Evolutionary conservation across 768 basidiomycete species (phyloP).

Genomic region (Rhodocollybia butyracea): DNA sequence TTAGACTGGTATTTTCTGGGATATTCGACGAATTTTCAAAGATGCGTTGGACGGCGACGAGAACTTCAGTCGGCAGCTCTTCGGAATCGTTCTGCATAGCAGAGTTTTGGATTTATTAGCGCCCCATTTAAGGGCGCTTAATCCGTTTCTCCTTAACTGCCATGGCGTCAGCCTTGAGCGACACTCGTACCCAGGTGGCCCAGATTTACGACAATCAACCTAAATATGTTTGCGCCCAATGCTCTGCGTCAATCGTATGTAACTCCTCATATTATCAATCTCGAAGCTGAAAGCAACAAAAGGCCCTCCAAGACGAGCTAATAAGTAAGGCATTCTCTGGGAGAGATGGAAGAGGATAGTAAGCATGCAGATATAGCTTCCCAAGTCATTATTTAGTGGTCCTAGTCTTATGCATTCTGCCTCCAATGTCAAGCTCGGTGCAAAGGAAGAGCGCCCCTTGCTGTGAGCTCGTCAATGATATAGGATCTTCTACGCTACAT

Average conservation of each 20-base stretch:
- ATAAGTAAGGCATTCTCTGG: slow-evolving; percentile 86
- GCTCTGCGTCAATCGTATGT: slow-evolving; percentile 68
- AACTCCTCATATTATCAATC: background rate
- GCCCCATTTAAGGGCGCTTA: background rate
- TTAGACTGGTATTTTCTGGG: slow-evolving; percentile 55
- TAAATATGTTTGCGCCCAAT: slow-evolving; percentile 65
- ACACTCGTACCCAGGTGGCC: slow-evolving; percentile 55
- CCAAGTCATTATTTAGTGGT: slow-evolving; percentile 1
- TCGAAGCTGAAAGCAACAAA: background rate
- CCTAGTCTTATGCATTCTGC: slow-evolving; percentile 74
- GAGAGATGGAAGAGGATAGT: slow-evolving; percentile 80
- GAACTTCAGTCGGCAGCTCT: slow-evolving; percentile 63
- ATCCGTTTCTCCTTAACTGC: background rate
- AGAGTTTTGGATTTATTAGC: background rate
- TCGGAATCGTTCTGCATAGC: slow-evolving; percentile 40
- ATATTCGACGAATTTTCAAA: slow-evolving; percentile 50
- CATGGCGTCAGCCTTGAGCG: slow-evolving; percentile 26
- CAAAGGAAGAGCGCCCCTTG: slow-evolving; percentile 69
- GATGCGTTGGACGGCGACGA: slow-evolving; percentile 68
- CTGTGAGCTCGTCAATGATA: slow-evolving; percentile 39
- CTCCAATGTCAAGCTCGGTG: slow-evolving; percentile 70
- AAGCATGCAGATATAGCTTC: slow-evolving; percentile 26
- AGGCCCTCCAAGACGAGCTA: slow-evolving; percentile 81
- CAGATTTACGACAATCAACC: slow-evolving; percentile 63
- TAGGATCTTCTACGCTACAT: background rate